Percentiles rank a stretch among this genome's conserved stretches.
phyloP scores from a whole-genome alignment of 257 asterid genomes.

The Capsicum baccatum region DNA sequence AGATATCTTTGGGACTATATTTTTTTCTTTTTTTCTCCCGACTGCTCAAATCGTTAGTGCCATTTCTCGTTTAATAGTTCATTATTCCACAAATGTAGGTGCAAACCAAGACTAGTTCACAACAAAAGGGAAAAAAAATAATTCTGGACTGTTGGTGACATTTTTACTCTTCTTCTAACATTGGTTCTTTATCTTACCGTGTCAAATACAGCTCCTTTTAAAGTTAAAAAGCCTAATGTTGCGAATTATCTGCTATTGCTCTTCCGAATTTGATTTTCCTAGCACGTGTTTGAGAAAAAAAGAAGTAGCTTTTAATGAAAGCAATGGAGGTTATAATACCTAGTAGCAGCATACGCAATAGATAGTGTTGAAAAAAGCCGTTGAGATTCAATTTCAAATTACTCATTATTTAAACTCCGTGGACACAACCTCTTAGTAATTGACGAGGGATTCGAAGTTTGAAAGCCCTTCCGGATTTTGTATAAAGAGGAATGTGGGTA shows the following conservation, averaged over 20 bases:
- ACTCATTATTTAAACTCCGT: background rate
- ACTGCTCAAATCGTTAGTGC: background rate
- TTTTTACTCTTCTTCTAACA: background rate
- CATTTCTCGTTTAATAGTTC: background rate
- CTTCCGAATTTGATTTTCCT: background rate
- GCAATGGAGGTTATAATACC: no score
- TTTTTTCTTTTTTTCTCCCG: background rate
- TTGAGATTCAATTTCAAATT: background rate
- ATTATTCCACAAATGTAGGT: background rate
- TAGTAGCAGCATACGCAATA: no score
- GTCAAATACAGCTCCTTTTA: background rate
- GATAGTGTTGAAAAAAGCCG: no score
- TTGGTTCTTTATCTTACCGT: background rate
- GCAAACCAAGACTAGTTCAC: background rate
- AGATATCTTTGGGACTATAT: background rate
- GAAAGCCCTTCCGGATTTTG: background rate
- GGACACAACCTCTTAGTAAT: background rate
- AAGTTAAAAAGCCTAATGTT: background rate
- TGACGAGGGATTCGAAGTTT: background rate
- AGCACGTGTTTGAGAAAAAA: background rate
- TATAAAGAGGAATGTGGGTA: background rate
- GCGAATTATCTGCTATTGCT: background rate
- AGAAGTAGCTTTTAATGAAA: no score
- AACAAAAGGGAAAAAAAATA: background rate
- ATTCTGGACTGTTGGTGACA: background rate